Evolutionary conservation across 495 filamentous ascomycete species (phyloP), one percentile per base, ranked within the genome.

Genomic region (Friedmanniomyces simplex): DNA sequence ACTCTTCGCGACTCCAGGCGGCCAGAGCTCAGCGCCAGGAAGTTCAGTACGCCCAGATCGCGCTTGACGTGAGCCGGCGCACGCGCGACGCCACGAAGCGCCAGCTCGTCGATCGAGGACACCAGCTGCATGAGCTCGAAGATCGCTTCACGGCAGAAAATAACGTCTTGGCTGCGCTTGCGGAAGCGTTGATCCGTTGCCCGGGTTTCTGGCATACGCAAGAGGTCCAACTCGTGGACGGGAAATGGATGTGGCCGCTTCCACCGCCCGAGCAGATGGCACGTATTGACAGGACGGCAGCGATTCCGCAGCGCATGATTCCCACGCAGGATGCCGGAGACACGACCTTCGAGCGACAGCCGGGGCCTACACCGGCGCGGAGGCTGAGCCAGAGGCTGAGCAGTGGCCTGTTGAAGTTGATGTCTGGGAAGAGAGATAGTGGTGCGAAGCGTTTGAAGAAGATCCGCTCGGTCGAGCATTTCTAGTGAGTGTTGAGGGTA

Each of bases 241-340:
- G 41, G 21, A 16, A 20, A n/a, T 55, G 52, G 52, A 18, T 34
- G 18, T 55, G 52, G 52, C 18, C 32, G 36, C 21, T 54, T n/a
- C 36, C 51, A 21, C 32, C 12, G 37, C 51, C 34, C 2, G 34
- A 21, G 51, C 32, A 12, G 34, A 14, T 18, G 37, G 2, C 14
- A n/a, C 20, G 21, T 21, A 18, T 25, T 4, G 21, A 42, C 18
- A 24, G 18, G 13, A 43, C 42, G 32, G 51, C 13, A 14, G 30
- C 16, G n/a, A 3, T 28, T 30, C 26, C 26, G 34, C 5, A n/a
- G 37, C 2, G 51, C 8, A 10, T 49, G 6, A 6, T 30, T 22
- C 46, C 25, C 16, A 21, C 20, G 18, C 32, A 13, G 2, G 51
- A 43, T 2, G 34, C 16, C 1, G 20, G 4, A 43, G 20, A 8